Base-by-base conservation (phyloP, 2,329 filamentous ascomycete species). In the Cryphonectria carpinicola region DNA sequence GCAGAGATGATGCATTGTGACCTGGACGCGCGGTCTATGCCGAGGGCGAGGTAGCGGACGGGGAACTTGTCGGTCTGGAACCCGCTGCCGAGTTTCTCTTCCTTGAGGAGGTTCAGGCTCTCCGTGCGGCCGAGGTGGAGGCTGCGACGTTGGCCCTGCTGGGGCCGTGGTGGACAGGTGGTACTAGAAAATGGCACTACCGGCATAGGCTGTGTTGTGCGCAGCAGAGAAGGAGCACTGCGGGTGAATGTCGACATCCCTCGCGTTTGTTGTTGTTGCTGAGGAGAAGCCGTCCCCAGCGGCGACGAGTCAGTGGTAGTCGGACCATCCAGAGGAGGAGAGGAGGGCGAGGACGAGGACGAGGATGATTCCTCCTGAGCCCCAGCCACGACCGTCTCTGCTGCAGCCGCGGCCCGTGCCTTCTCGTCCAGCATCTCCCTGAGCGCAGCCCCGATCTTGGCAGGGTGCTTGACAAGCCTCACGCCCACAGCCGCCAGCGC, bases 391-490 rank as follows among this genome's bases (percentile, higher is more conserved):
- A 32, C 25, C 54, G 61, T n/a, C 14, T 60, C 72, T 39, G 61
- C 72, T 49, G 43, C 68, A 61, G 3, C 4, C 32, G 3, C 4
- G 35, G 28, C 39, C 19, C 39, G 41, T 32, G 54, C 46, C 6
- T 65, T 79, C 52, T 82, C 80, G 22, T 79, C 80, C 4, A 94
- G 81, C 19, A 92, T 81, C 3, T 82, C 81, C 78, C 89, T 92
- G 84, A 95, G 88, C 0, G 88, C 87, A 28, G 85, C 82, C 0
- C 93, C 93, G 72, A 95, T 92, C 73, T 92, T 90, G 65, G 92
- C 90, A 0, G 93, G 93, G 76, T 95, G 92, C 71, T 92, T 88
- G 3, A 94, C 89, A 80, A 95, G 89, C 0, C 86, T 87, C 0
- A 88, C 91, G 2, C 92, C 92, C 17, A 87, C 92, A 69, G 85